A percentile compares a stretch with the other conserved stretches of the same genome.
Conservation (phyloP, 371 early-diverging fungal genomes). For the Parasitella parasitica region DNA sequence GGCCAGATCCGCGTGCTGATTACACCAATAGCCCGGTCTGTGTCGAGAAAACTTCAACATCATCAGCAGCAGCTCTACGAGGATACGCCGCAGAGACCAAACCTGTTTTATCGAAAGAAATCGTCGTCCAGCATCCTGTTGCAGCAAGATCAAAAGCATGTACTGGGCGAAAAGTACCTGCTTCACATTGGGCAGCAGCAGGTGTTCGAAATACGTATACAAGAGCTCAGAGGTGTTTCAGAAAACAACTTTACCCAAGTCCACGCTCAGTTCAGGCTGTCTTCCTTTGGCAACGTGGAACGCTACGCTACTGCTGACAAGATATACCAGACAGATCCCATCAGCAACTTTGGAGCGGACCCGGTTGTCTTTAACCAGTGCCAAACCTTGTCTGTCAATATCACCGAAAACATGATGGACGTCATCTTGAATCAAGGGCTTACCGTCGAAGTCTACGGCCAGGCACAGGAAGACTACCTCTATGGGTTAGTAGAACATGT, state of each 20-base stretch:
- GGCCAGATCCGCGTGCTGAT: conserved; percentile 51
- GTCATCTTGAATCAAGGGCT: conserved; percentile 43
- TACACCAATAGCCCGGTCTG: conserved; percentile 41
- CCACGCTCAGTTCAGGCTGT: conserved; percentile 74
- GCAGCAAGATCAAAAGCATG: background rate
- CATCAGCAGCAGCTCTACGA: background rate
- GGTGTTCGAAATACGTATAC: conserved; percentile 70
- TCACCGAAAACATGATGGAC: conserved; percentile 50
- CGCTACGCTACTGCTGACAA: conserved; percentile 46
- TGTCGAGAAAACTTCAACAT: conserved; percentile 13
- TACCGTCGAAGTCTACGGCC: conserved; percentile 64
- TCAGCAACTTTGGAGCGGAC: conserved; percentile 48
- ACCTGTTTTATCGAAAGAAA: background rate
- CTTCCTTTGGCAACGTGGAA: conserved; percentile 53
- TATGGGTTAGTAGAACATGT: conserved; percentile 16
- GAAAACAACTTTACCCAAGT: conserved; percentile 69
- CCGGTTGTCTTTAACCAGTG: conserved; percentile 60
- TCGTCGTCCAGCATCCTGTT: background rate
- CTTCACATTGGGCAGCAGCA: conserved; percentile 53
- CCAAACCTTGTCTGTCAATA: conserved; percentile 57
- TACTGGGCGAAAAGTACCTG: conserved; percentile 17
- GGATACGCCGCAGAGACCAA: background rate
- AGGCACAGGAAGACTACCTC: conserved; percentile 40
- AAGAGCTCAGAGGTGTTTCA: conserved; percentile 59
- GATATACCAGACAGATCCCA: conserved; percentile 67